These are phyloP conservation scores for Tetrastigma voinierianum DNA, from an alignment of 164 flowering plant species.

Conservation along the genomic window DNA sequence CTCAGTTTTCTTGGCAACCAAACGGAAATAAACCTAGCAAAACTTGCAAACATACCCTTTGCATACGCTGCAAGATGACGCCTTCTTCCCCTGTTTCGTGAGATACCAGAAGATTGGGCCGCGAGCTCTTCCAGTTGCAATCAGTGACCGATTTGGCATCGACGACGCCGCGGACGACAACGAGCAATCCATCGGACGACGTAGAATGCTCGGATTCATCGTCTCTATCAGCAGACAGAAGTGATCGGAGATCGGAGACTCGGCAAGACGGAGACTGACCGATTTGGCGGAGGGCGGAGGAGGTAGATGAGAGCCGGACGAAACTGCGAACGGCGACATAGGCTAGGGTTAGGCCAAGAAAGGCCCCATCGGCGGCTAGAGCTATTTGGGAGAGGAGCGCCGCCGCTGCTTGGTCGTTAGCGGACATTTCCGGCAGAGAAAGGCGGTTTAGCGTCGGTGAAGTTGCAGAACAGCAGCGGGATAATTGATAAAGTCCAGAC, in stretches of 20 bases:
- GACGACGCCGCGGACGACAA: constrained; percentile 67
- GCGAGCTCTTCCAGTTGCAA: constrained; percentile 40
- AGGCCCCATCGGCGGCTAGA: constrained; percentile 72
- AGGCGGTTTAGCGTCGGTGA: too few species aligned
- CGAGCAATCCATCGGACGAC: constrained; percentile 27
- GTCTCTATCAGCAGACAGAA: constrained; percentile 26
- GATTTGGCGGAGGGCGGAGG: constrained; percentile 57
- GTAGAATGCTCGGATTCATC: background rate
- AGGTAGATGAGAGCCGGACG: constrained; percentile 29
- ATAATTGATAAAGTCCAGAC: too few species aligned
- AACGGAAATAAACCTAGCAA: background rate
- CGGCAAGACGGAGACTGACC: constrained; percentile 40
- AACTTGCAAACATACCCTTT: constrained; percentile 40
- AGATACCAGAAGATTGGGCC: constrained; percentile 42
- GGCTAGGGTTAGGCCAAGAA: constrained; percentile 67
- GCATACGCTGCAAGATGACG: constrained; percentile 57
- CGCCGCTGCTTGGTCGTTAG: constrained; percentile 45
- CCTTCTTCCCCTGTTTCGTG: constrained; percentile 60
- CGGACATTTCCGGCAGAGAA: constrained; percentile 37
- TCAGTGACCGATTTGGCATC: constrained; percentile 55
- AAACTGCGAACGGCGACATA: constrained; percentile 53
- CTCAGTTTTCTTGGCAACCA: background rate
- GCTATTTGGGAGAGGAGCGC: constrained; percentile 50
- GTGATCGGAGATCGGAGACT: constrained; percentile 65
- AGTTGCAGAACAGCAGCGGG: too few species aligned